Evolutionary conservation across 2,329 filamentous ascomycete species (phyloP).

Genomic region (Trichoderma sp.): DNA sequence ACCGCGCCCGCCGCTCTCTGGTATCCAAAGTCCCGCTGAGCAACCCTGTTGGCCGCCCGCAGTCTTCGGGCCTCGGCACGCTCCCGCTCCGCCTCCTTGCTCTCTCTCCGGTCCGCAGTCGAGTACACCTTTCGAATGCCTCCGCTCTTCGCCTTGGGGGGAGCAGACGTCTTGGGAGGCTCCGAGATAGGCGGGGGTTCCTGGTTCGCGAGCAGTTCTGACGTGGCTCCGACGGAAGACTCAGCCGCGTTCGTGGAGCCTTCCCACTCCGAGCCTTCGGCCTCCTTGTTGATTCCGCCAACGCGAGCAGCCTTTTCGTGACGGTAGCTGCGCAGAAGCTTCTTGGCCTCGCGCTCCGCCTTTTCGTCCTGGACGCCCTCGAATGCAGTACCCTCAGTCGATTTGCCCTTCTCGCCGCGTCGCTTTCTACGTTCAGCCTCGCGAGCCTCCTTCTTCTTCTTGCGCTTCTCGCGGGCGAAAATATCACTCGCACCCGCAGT

Average conservation of each 20-base stretch:
- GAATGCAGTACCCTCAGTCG: slow-evolving; percentile 50
- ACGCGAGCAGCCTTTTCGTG: slow-evolving; percentile 84
- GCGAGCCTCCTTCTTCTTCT: slow-evolving; percentile 54
- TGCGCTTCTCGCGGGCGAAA: slow-evolving; percentile 55
- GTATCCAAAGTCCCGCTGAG: slow-evolving; percentile 56
- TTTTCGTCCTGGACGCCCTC: slow-evolving; percentile 64
- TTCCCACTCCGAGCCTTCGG: slow-evolving; percentile 79
- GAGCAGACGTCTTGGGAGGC: slow-evolving; percentile 44
- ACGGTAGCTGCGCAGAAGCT: slow-evolving; percentile 79
- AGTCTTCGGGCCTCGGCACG: slow-evolving; percentile 57
- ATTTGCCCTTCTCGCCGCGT: slow-evolving; percentile 42
- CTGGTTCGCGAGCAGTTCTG: slow-evolving; percentile 61
- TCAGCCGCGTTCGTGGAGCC: slow-evolving; percentile 68
- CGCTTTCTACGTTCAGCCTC: slow-evolving; percentile 40
- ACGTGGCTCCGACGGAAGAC: slow-evolving; percentile 60
- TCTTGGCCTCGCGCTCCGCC: slow-evolving; percentile 63
- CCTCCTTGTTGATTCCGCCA: slow-evolving; percentile 81
- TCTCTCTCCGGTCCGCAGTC: slow-evolving; percentile 54
- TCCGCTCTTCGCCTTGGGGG: slow-evolving; percentile 28
- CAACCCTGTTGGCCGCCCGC: slow-evolving; percentile 53
- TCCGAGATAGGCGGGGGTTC: slow-evolving; percentile 58
- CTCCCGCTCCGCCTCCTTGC: slow-evolving; percentile 55
- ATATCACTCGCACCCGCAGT: slow-evolving; percentile 60
- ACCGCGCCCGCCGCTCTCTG: slow-evolving; percentile 44
- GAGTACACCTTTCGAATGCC: slow-evolving; percentile 65